Base-by-base conservation (phyloP, 805 yeast species). In the Candida orba region DNA sequence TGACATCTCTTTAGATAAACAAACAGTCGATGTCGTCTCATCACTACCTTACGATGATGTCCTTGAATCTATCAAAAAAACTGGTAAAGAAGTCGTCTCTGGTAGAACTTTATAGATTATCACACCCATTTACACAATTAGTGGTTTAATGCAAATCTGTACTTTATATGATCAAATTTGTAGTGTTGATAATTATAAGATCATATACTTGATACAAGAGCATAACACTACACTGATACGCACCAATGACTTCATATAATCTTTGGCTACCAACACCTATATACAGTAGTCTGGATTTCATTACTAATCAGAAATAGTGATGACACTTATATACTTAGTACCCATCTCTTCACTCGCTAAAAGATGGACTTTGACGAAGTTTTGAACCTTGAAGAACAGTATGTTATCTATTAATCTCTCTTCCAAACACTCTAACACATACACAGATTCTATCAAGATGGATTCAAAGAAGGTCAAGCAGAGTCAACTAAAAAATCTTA, bases 21-120 rank as follows among this genome's bases (percentile, higher is more conserved):
- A 91, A 68, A 68, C 81, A 2, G 99, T 91, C 9, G 82, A 79
- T 56, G 96, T 91, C 36, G 70, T 71, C 44, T 76, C 93, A 9
- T 66, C 64, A 14, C 62, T 85, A 31, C 73, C 77, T 41, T 88
- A 84, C 59, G 95, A 90, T 40, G 76, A 82, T 3, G 90, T 93
- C n/a, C 71, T 81, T 43, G 80, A 73, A 42, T 80, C 88, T 44
- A 91, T 91, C 51, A 69, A 81, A 49, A 91, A 91, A 71, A 89
- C 98, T 1, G 98, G 98, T 32, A 91, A 91, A 70, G 79, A 79
- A 55, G 83, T 91, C 46, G 69, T 73, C 38, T 70, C 72, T 27
- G 95, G 96, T 12, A 73, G 73, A 54, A 67, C 72, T 36, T 31
- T 31, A 31, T 31, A 31, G 34, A n/a, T 31, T 8, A 31, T 31